Conservation (phyloP, 495 filamentous ascomycete species). For the Collariella sp. region DNA sequence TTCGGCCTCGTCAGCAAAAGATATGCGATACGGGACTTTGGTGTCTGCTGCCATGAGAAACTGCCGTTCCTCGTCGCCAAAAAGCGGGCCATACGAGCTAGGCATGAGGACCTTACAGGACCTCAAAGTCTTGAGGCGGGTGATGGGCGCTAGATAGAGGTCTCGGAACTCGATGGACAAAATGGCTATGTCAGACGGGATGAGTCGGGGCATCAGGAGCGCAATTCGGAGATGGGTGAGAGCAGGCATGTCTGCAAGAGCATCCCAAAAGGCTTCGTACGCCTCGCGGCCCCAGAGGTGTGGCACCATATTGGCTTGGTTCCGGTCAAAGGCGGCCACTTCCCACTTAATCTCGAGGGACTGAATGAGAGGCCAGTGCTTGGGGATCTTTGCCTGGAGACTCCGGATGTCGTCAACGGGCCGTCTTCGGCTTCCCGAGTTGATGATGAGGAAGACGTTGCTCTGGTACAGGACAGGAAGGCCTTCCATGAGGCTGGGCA, state of each 20-base stretch:
- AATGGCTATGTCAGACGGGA: neutral
- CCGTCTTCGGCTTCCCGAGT: neutral
- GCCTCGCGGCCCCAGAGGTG: slow-evolving; percentile 7
- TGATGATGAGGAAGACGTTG: slow-evolving; percentile 14
- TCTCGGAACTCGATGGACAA: neutral
- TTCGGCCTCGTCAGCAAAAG: neutral
- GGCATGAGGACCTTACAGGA: slow-evolving; percentile 8
- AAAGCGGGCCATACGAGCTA: neutral
- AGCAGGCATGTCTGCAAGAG: slow-evolving; percentile 11
- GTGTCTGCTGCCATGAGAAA: neutral
- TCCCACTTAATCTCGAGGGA: slow-evolving; percentile 15
- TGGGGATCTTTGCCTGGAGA: slow-evolving; percentile 12
- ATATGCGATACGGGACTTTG: neutral
- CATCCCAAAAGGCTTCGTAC: slow-evolving; percentile 14
- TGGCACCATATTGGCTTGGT: slow-evolving; percentile 9
- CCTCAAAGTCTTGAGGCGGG: slow-evolving; percentile 1
- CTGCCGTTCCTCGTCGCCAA: neutral
- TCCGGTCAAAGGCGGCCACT: slow-evolving; percentile 4
- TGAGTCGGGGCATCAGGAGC: slow-evolving; percentile 1
- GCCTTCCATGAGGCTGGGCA: slow-evolving; percentile 5
- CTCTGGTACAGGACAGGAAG: slow-evolving; percentile 9
- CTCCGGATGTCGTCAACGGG: slow-evolving; percentile 12
- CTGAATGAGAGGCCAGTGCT: slow-evolving; percentile 9
- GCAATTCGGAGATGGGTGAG: slow-evolving; percentile 6
- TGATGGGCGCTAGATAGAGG: slow-evolving; percentile 8